phyloP scores from a whole-genome alignment of 2,329 filamentous ascomycete genomes.

The Trichoderma breve region DNA sequence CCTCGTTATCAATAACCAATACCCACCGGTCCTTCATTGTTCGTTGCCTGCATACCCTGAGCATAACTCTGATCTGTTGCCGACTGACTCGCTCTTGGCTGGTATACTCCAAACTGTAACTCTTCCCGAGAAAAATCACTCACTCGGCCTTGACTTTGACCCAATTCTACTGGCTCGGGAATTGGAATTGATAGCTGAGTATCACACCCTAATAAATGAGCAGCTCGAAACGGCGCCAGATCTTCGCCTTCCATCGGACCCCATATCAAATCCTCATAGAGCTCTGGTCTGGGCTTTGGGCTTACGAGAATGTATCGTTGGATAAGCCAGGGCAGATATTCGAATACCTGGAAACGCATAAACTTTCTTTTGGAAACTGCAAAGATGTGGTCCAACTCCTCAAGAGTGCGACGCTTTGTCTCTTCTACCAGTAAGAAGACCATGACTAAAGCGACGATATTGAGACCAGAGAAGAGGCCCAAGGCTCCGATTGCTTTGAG shows the following conservation, averaged over 20 bases:
- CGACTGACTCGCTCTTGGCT: background rate
- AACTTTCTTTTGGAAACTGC: slow-evolving; percentile 39
- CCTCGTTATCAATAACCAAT: background rate
- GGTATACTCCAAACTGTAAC: background rate
- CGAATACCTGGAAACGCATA: slow-evolving; percentile 35
- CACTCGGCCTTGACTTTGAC: background rate
- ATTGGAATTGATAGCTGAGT: background rate
- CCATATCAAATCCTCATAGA: slow-evolving; percentile 37
- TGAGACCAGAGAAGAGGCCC: slow-evolving; percentile 47
- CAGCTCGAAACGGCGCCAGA: background rate
- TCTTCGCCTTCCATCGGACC: slow-evolving; percentile 20
- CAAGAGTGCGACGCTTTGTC: slow-evolving; percentile 40
- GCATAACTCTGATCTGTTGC: background rate
- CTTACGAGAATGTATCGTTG: slow-evolving; percentile 27
- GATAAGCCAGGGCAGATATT: slow-evolving; percentile 39
- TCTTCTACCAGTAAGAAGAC: slow-evolving; percentile 46
- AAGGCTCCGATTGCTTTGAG: slow-evolving; percentile 37
- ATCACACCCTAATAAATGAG: background rate
- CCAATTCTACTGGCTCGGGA: slow-evolving; percentile 16
- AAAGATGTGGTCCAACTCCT: slow-evolving; percentile 42
- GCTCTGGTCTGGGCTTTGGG: slow-evolving; percentile 28
- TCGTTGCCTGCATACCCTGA: slow-evolving; percentile 11
- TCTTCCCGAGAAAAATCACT: background rate
- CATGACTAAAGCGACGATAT: slow-evolving; percentile 45
- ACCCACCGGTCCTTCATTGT: slow-evolving; percentile 10